A percentile compares a stretch with the other conserved stretches of the same genome.
Evolutionary conservation across 345 rosid species (phyloP).

Genomic region (Gossypium bickii): DNA sequence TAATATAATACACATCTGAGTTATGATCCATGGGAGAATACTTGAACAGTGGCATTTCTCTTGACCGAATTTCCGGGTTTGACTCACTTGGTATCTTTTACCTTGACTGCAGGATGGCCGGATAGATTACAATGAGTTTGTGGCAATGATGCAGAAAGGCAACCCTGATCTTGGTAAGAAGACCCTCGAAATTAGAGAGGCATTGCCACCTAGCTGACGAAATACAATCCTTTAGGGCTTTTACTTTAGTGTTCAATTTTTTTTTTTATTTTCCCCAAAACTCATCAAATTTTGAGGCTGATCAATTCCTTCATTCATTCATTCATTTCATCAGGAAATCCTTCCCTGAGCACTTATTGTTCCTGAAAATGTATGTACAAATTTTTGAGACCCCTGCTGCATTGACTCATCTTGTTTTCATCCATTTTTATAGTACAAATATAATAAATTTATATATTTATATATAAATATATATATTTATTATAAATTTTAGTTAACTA

Average conservation of each 20-base stretch:
- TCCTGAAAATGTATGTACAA: background rate
- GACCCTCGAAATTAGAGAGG: conserved; percentile 31
- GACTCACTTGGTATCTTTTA: background rate
- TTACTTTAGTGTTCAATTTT: background rate
- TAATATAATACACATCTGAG: background rate
- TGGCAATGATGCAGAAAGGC: conserved; percentile 65
- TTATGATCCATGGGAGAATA: background rate
- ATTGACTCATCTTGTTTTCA: background rate
- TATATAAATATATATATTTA: no score
- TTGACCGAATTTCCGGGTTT: background rate
- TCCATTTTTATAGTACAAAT: no score
- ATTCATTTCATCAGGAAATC: background rate
- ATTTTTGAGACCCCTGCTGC: background rate
- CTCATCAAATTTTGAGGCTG: background rate
- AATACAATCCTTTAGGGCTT: background rate
- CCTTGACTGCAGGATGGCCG: conserved; percentile 50
- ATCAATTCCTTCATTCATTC: background rate
- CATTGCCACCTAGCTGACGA: conserved; percentile 35
- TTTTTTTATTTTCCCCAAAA: background rate
- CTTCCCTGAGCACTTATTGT: background rate
- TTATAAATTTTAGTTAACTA: no score
- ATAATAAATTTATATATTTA: no score
- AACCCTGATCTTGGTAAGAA: conserved; percentile 30
- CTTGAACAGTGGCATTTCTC: background rate
- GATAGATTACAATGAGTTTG: conserved; percentile 64